Evolutionary conservation across 2,329 filamentous ascomycete genomes (phyloP), one percentile per base, ranked within the genome.

Genomic region (Dichotomopilus funicola): DNA sequence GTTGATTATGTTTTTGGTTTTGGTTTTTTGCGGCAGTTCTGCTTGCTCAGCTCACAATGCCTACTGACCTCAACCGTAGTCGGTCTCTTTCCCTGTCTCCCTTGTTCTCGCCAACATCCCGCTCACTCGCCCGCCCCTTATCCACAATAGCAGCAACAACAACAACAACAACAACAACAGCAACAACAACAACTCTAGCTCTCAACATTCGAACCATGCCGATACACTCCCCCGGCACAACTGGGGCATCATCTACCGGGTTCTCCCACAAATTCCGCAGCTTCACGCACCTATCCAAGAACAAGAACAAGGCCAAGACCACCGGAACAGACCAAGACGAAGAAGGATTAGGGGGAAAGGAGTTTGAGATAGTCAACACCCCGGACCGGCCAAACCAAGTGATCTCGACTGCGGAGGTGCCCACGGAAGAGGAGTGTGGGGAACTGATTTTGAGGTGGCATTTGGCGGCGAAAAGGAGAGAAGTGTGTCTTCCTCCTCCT

Each of bases 391-490:
- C 63, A 0, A 7, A 37, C 1, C 53, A 59, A 7, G 53, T 63
- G 3, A 13, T 63, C 11, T 55, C 52, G 4, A 61, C 60, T 1
- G 38, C 51, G 7, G 59, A 66, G 42, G 60, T 62, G 3, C 67
- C 67, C 1, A 60, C 63, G 1, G 67, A 68, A 33, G 64, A 66
- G 36, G 62, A 68, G 58, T 69, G 67, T 41, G 59, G 61, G 5
- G 44, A 56, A n/a, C 55, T 52, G 19, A 62, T 65, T n/a, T 52
- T 51, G 34, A 49, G 51, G 31, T 65, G 62, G 63, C 62, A 62
- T 11, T 48, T 33, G 6, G 43, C 54, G 7, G 55, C 58, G 2
- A 27, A 27, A 3, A 27, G 19, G 19, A 27, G 19, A 27, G 19
- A 27, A 3, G 19, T 27, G 19, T 27, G 19, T 27, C 19, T 27